Evolutionary conservation across 495 filamentous ascomycete genomes (phyloP).

Genomic region (Penicillium coffeae): DNA sequence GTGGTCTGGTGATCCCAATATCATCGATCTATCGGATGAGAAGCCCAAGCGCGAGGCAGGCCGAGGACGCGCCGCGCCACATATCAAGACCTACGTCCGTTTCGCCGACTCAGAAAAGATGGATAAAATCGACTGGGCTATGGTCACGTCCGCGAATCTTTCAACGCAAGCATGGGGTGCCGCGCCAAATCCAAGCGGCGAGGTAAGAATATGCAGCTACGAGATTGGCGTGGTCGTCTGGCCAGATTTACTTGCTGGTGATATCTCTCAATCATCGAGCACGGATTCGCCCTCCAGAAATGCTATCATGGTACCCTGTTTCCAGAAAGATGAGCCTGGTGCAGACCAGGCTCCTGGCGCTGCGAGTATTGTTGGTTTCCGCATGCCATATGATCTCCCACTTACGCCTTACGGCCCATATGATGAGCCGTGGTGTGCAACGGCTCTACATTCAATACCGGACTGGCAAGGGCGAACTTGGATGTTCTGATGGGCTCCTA

Average conservation of each 20-base stretch:
- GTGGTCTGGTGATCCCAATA: constrained; percentile 52
- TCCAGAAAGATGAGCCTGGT: constrained; percentile 54
- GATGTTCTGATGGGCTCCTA: constrained; percentile 17
- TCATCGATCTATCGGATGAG: constrained; percentile 12
- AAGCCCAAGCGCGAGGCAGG: constrained; percentile 44
- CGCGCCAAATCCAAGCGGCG: constrained; percentile 43
- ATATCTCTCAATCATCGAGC: constrained; percentile 13
- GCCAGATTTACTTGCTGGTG: constrained; percentile 59
- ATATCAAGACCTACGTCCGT: constrained; percentile 87
- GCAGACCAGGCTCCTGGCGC: constrained; percentile 2
- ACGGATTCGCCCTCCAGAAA: neutral
- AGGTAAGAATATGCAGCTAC: constrained; percentile 73
- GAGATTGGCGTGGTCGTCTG: constrained; percentile 85
- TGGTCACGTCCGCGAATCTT: constrained; percentile 81
- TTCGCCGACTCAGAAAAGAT: constrained; percentile 47
- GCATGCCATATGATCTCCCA: constrained; percentile 83
- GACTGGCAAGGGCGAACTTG: constrained; percentile 69
- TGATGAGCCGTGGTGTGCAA: constrained; percentile 79
- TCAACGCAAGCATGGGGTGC: constrained; percentile 92
- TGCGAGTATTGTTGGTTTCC: constrained; percentile 54
- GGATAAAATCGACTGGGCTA: constrained; percentile 73
- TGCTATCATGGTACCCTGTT: constrained; percentile 65
- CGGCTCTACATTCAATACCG: constrained; percentile 52
- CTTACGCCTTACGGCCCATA: constrained; percentile 56
- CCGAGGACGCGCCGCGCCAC: constrained; percentile 76